phyloP scores from a whole-genome alignment of 2,329 filamentous ascomycete genomes.

The Fusarium avenaceum region DNA sequence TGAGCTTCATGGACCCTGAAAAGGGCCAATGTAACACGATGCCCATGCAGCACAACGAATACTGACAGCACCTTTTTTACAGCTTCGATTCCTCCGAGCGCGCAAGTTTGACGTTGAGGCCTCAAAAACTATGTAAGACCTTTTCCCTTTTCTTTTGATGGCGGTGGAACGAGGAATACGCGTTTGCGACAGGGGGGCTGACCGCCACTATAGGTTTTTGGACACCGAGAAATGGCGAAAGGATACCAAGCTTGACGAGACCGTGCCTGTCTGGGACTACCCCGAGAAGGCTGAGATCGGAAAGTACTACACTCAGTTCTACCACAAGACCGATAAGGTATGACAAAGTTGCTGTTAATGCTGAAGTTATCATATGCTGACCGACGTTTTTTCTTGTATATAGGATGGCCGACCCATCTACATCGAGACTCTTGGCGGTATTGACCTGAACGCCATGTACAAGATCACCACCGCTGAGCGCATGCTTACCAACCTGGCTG shows the following conservation, averaged over 20 bases:
- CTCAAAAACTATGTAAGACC: slow-evolving; percentile 83
- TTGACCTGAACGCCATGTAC: slow-evolving; percentile 90
- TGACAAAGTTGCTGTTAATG: slow-evolving; percentile 13
- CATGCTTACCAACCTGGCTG: slow-evolving; percentile 96
- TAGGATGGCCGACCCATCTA: slow-evolving; percentile 97
- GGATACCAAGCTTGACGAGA: slow-evolving; percentile 85
- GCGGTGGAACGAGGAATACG: slow-evolving; percentile 39
- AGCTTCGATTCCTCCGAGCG: slow-evolving; percentile 92
- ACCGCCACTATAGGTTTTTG: slow-evolving; percentile 76
- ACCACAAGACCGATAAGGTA: slow-evolving; percentile 95
- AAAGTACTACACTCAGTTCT: slow-evolving; percentile 97
- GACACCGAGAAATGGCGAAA: slow-evolving; percentile 93
- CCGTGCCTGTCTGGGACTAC: slow-evolving; percentile 87
- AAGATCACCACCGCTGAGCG: slow-evolving; percentile 93
- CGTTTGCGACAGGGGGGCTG: slow-evolving; percentile 41
- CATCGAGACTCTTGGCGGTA: slow-evolving; percentile 95
- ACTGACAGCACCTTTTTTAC: slow-evolving; percentile 27
- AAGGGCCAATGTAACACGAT: slow-evolving; percentile 23
- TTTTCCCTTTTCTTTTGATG: slow-evolving; percentile 10
- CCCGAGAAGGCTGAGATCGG: slow-evolving; percentile 85
- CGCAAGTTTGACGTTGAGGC: slow-evolving; percentile 92
- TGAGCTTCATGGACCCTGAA: slow-evolving; percentile 21
- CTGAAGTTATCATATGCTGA: slow-evolving; percentile 25
- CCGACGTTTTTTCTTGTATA: slow-evolving; percentile 22
- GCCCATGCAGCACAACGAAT: slow-evolving; percentile 1